phyloP scores from a whole-genome alignment of 163 green algal genomes.

The Volvox carteri region DNA sequence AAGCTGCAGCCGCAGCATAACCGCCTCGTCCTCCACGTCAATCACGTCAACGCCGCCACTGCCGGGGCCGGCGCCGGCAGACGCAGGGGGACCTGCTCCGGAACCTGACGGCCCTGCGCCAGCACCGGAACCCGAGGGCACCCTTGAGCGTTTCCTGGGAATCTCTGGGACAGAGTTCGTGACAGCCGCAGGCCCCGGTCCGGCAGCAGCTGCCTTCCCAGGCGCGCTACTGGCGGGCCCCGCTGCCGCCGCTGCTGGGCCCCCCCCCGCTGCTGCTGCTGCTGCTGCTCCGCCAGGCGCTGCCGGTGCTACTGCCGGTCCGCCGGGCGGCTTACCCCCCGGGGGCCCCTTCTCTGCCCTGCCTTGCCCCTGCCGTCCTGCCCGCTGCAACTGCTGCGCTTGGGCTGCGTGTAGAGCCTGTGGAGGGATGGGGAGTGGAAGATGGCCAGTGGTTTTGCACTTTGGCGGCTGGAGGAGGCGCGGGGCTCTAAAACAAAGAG shows the following conservation, averaged over 20 bases:
- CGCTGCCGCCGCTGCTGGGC: not conserved
- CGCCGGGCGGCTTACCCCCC: not conserved
- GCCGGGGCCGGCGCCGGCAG: not conserved
- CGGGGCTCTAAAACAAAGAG: no score
- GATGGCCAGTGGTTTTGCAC: no score
- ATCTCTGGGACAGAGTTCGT: not conserved
- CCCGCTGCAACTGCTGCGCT: conserved; percentile 13
- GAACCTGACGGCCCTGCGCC: conserved; percentile 19
- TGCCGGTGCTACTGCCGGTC: not conserved
- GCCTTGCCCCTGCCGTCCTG: not conserved
- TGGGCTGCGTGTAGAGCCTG: conserved; percentile 60
- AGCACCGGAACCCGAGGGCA: conserved; percentile 23
- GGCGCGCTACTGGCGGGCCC: not conserved
- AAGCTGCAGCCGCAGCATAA: conserved; percentile 17
- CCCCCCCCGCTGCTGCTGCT: not conserved
- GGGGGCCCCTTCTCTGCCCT: not conserved
- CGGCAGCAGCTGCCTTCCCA: not conserved
- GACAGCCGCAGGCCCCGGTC: not conserved
- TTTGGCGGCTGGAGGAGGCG: no score
- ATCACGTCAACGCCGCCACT: not conserved
- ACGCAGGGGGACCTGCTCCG: not conserved
- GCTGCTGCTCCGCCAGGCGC: not conserved
- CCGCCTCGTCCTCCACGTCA: conserved; percentile 50
- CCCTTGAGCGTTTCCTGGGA: no score
- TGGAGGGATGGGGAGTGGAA: no score